These are phyloP conservation scores for Pseudocercospora pini-densiflorae DNA, from an alignment of 2,329 filamentous ascomycete genomes.

Conservation along the genomic window DNA sequence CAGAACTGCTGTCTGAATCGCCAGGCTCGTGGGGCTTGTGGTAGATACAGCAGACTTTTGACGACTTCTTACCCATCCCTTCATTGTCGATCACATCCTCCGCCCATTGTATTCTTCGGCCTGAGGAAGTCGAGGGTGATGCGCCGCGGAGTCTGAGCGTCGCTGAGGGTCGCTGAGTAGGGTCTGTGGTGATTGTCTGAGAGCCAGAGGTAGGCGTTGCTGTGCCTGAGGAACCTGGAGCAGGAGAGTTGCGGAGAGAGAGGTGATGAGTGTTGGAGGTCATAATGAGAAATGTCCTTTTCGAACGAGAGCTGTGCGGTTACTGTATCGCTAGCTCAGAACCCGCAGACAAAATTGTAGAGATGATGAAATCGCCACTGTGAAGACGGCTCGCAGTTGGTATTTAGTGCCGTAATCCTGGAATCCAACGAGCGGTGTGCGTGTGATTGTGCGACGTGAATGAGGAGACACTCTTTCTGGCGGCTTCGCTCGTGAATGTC, in stretches of 20 bases:
- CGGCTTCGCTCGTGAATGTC: neutral
- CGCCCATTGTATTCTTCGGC: conserved; percentile 83
- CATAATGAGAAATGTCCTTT: neutral
- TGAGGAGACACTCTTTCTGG: neutral
- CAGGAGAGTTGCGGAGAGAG: conserved; percentile 15
- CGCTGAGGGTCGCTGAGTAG: conserved; percentile 32
- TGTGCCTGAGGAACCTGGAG: conserved; percentile 22
- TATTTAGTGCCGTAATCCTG: neutral
- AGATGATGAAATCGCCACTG: neutral
- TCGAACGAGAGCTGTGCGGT: neutral
- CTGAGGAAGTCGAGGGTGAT: conserved; percentile 41
- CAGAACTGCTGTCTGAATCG: conserved; percentile 75
- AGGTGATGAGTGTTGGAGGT: conserved; percentile 14
- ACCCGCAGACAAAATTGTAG: neutral
- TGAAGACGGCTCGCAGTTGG: neutral
- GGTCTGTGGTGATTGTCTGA: conserved; percentile 37
- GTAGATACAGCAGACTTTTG: conserved; percentile 99
- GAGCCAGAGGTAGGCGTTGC: conserved; percentile 38
- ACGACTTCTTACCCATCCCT: conserved; percentile 88
- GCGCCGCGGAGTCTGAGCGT: conserved; percentile 48
- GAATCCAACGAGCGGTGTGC: neutral
- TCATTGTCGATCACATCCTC: conserved; percentile 95
- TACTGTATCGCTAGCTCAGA: too few relatives aligned
- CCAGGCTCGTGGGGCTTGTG: conserved; percentile 81
- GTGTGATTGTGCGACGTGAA: conserved; percentile 1